Evolutionary conservation across 441 rosid genomes (phyloP).

Genomic region (Heliophila coronopifolia): DNA sequence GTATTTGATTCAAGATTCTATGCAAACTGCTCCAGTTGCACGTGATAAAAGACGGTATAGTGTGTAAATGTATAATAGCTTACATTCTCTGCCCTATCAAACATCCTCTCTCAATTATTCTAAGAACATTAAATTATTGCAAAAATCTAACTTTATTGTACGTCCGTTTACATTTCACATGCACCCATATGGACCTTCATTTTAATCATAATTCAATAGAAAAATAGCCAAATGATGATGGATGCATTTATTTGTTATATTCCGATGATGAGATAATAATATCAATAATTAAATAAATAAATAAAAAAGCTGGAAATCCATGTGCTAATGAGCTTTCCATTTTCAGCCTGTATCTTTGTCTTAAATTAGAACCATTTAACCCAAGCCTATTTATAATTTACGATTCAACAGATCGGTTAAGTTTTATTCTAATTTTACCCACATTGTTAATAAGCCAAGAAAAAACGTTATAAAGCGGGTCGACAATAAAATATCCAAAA

Average conservation of each 20-base stretch:
- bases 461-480: too few relatives aligned
- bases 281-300: neutral
- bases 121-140: neutral
- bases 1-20: too few relatives aligned
- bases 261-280: constrained; percentile 19
- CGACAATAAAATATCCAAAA: too few relatives aligned
- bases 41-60: too few relatives aligned
- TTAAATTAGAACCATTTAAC: neutral
- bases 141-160: constrained; percentile 15
- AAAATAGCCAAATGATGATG: neutral
- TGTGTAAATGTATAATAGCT: too few relatives aligned
- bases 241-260: neutral
- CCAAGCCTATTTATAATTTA: neutral
- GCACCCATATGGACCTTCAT: constrained; percentile 27
- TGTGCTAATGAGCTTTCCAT: constrained; percentile 14
- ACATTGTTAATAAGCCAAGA: too few relatives aligned
- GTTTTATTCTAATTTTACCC: too few relatives aligned
- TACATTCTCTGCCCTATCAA: constrained; percentile 14
- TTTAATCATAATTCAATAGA: neutral
- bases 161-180: constrained; percentile 20
- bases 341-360: too few relatives aligned
- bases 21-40: too few relatives aligned
- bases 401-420: neutral
- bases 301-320: constrained; percentile 19
- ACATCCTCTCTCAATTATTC: constrained; percentile 13